Evolutionary conservation across 768 basidiomycete species (phyloP), one percentile per base, ranked within the genome.

Genomic region (Calocybe cyanea): DNA sequence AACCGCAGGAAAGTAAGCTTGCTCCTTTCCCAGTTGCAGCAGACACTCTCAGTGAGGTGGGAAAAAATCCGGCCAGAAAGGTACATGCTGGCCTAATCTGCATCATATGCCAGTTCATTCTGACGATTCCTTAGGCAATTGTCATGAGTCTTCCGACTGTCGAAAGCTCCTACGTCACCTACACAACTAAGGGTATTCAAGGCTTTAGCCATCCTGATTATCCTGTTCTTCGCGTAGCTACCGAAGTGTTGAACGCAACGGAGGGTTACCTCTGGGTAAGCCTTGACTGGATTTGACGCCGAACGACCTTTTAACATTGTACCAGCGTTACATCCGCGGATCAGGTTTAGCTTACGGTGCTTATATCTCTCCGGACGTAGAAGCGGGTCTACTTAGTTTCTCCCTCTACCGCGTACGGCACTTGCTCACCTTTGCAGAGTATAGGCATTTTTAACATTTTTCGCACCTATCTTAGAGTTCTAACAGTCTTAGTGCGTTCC

Each of bases 261-360:
- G 96, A 98, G 69, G 88, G 91, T 53, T 96, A 85, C 62, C 79
- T 97, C 46, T 98, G 95, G 95, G 89, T 91, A 64, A 30, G 63
- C 49, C 25, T 15, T 30, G 11, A 6, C 6, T 6, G 5, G 25
- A 28, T 11, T 28, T 28, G 25, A 6, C 25, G 11, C 25, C 25
- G 11, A 28, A 28, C 25, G n/a, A n/a, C n/a, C n/a, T n/a, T 63
- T 42, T 43, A 28, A 45, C 34, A n/a, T 14, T 41, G 7, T 5
- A 13, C n/a, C 46, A 90, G 87, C 80, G 85, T 19, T 87, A 85
- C 50, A 92, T 99, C 49, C 85, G 96, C 33, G 96, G 96, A 6
- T 85, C 91, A 45, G 96, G 96, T 17, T 68, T 99, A 25, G 96
- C 96, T 4, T 98, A 96, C 53, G 91, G 92, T n/a, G 91, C 91